Conservation (phyloP, 306 rosid species). For the Castanea mollissima region DNA sequence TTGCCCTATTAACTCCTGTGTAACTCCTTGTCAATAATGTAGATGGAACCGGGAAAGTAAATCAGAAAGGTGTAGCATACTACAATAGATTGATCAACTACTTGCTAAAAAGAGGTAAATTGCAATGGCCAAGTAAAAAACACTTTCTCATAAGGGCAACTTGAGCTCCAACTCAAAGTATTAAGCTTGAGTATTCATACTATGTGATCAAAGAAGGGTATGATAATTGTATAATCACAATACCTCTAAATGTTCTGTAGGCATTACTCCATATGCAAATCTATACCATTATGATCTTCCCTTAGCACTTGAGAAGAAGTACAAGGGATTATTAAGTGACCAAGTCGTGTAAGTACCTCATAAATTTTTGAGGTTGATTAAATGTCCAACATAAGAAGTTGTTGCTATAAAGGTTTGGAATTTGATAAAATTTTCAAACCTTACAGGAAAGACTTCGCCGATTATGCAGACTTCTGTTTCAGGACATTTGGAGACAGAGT, state of each 20-base stretch:
- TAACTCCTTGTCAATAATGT: constrained; percentile 19
- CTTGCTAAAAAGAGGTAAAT: constrained; percentile 66
- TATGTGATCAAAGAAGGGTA: too few relatives aligned
- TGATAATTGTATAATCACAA: not conserved
- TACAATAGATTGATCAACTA: constrained; percentile 80
- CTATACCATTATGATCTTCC: constrained; percentile 96
- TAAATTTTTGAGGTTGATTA: not conserved
- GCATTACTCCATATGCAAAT: constrained; percentile 90
- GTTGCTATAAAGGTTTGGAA: not conserved
- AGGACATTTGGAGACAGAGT: constrained; percentile 90
- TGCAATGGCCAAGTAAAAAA: not conserved
- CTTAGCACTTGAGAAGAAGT: constrained; percentile 70
- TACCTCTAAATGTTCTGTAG: constrained; percentile 32
- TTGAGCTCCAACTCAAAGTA: not conserved
- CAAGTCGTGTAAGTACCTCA: constrained; percentile 70
- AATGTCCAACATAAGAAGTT: not conserved
- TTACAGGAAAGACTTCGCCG: constrained; percentile 82
- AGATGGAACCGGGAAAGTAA: constrained; percentile 86
- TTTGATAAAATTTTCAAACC: constrained; percentile 17
- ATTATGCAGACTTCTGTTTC: constrained; percentile 90
- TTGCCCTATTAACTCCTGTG: not conserved
- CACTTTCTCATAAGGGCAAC: too few relatives aligned
- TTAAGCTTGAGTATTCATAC: not conserved
- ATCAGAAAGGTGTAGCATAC: constrained; percentile 90
- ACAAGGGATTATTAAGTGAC: constrained; percentile 64